Conservation (phyloP, 2,329 filamentous ascomycete genomes). For the Cladophialophora exuberans region DNA sequence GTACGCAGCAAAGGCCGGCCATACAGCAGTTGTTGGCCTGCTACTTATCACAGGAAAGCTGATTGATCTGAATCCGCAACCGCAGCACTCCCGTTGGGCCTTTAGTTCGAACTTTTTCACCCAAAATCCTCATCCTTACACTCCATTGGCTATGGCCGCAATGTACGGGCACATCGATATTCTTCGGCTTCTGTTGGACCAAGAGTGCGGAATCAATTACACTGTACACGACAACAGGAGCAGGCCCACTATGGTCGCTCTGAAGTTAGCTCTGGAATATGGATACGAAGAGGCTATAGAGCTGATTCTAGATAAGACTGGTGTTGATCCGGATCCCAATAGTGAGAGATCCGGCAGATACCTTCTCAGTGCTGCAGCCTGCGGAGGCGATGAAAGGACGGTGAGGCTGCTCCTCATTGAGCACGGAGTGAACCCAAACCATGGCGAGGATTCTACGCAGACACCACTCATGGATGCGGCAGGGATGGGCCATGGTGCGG, state of each 20-base stretch:
- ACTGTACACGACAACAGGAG: too few relatives aligned
- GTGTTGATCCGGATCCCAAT: background rate
- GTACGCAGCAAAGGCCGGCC: slow-evolving; percentile 9
- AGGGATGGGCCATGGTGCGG: background rate
- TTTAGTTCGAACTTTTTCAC: background rate
- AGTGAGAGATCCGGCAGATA: background rate
- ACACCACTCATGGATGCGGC: background rate
- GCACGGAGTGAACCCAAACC: background rate
- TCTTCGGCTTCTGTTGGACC: too few relatives aligned
- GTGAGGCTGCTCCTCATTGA: background rate
- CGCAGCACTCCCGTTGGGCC: too few relatives aligned
- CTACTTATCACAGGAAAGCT: slow-evolving; percentile 16
- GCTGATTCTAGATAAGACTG: slow-evolving; percentile 12
- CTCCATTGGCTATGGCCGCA: slow-evolving; percentile 14
- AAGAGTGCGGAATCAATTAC: too few relatives aligned
- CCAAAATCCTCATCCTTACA: background rate
- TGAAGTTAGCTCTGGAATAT: too few relatives aligned
- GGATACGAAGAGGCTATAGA: slow-evolving; percentile 16
- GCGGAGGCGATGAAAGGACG: background rate
- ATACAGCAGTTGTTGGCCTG: slow-evolving; percentile 20
- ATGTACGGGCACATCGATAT: slow-evolving; percentile 15
- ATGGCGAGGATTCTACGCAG: background rate
- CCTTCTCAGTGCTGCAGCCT: background rate
- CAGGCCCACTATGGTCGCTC: too few relatives aligned
- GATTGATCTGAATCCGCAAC: too few relatives aligned